These are phyloP conservation scores for Thelonectria discophora DNA, from an alignment of 2,329 filamentous ascomycete genomes.

Conservation along the genomic window DNA sequence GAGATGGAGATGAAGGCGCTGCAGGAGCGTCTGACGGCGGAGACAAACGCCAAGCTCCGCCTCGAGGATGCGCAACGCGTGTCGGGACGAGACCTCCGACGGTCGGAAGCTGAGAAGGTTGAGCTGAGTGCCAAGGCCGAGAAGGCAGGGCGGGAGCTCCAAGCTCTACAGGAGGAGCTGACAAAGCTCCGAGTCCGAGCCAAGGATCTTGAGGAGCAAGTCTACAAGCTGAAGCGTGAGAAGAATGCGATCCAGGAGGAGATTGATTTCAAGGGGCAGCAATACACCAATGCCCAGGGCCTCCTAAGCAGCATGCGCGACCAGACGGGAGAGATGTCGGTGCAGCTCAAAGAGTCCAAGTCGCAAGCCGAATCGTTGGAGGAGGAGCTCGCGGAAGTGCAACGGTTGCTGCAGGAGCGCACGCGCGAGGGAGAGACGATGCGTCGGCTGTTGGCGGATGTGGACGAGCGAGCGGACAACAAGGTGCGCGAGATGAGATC, in stretches of 20 bases:
- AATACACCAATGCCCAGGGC: conserved; percentile 85
- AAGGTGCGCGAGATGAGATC: conserved; percentile 90
- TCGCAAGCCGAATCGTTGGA: conserved; percentile 85
- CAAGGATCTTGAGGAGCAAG: conserved; percentile 76
- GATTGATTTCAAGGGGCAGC: conserved; percentile 81
- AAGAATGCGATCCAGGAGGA: conserved; percentile 77
- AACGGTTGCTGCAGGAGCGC: conserved; percentile 84
- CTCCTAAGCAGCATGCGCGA: conserved; percentile 93
- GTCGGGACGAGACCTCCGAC: conserved; percentile 79
- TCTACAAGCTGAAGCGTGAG: conserved; percentile 73
- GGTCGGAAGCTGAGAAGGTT: conserved; percentile 79
- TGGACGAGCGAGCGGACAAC: conserved; percentile 81
- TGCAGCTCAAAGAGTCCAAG: conserved; percentile 90
- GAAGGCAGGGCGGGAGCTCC: conserved; percentile 74
- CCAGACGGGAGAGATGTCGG: conserved; percentile 85
- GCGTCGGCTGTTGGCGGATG: conserved; percentile 86
- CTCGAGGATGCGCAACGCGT: conserved; percentile 82
- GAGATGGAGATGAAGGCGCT: conserved; percentile 81
- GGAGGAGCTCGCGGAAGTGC: conserved; percentile 90
- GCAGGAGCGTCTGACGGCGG: conserved; percentile 79
- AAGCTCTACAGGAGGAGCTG: conserved; percentile 77
- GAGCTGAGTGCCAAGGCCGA: conserved; percentile 79
- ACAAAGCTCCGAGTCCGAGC: conserved; percentile 69
- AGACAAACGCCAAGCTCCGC: conserved; percentile 74
- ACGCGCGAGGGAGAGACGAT: conserved; percentile 95